Evolutionary conservation across 306 rosid genomes (phyloP).

Genomic region (Datisca glomerata): DNA sequence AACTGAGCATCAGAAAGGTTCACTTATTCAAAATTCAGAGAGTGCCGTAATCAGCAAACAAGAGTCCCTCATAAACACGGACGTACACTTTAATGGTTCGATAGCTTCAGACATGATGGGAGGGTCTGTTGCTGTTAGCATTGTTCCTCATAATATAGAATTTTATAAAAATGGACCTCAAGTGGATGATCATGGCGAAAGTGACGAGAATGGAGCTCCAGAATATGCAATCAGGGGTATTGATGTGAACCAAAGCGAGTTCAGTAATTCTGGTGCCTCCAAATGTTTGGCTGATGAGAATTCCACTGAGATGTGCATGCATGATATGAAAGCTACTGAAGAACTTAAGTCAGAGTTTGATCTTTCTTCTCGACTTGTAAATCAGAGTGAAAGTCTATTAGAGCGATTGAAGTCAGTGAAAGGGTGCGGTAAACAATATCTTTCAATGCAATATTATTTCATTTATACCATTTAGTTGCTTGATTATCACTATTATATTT

Average conservation of each 20-base stretch:
- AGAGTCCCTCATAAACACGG: constrained; percentile 20
- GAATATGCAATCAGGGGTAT: constrained; percentile 22
- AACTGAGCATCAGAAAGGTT: constrained; percentile 18
- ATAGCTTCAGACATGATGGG: constrained; percentile 24
- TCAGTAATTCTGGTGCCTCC: constrained; percentile 8
- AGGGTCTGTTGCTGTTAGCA: constrained; percentile 14
- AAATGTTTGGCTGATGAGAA: constrained; percentile 10
- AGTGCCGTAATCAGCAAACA: constrained; percentile 19
- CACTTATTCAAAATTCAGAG: constrained; percentile 20
- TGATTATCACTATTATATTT: not conserved
- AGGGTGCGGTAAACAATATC: constrained; percentile 26
- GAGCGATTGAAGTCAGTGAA: constrained; percentile 56
- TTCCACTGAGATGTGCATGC: constrained; percentile 13
- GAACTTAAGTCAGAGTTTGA: constrained; percentile 29
- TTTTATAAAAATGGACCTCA: constrained; percentile 30
- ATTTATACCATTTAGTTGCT: constrained; percentile 10
- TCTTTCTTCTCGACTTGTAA: constrained; percentile 39
- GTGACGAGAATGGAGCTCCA: constrained; percentile 14
- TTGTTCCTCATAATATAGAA: constrained; percentile 18
- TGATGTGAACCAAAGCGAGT: constrained; percentile 23
- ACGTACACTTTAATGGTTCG: constrained; percentile 14
- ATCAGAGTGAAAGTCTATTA: constrained; percentile 42
- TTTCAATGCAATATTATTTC: constrained; percentile 5
- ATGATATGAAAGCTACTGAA: constrained; percentile 13
- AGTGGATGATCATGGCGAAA: constrained; percentile 24